Evolutionary conservation across 805 yeast genomes (phyloP).

Genomic region (Candida pseudoglaebosa): DNA sequence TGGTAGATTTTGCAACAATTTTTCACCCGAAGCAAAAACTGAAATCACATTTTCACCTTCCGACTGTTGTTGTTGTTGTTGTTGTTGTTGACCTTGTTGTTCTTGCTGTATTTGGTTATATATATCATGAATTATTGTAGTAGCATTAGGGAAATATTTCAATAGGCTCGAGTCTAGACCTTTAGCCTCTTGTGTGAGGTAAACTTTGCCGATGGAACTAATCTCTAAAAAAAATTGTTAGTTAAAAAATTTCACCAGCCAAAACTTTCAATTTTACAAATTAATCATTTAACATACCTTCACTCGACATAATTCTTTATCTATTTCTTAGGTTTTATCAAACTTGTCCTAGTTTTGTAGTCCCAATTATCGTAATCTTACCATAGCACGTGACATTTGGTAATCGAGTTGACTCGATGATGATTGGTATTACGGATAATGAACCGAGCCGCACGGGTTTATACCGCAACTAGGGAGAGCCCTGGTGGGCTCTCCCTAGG

Average conservation of each 20-base stretch:
- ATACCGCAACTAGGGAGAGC: no score
- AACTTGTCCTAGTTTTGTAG: neutral
- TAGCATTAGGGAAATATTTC: constrained; percentile 15
- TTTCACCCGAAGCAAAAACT: constrained; percentile 49
- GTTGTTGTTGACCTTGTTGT: no score
- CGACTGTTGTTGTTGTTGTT: no score
- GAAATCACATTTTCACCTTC: constrained; percentile 29
- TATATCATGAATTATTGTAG: constrained; percentile 47
- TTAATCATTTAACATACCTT: neutral
- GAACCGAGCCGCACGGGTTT: no score
- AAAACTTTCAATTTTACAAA: no score
- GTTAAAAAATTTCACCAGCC: no score
- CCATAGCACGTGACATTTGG: constrained; percentile 10
- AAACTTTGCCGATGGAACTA: constrained; percentile 18
- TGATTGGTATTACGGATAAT: constrained; percentile 1
- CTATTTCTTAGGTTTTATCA: neutral
- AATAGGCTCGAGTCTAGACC: constrained; percentile 34
- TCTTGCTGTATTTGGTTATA: constrained; percentile 29
- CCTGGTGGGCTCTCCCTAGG: no score
- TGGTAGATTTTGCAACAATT: constrained; percentile 60
- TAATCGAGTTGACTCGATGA: constrained; percentile 4
- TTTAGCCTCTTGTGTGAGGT: constrained; percentile 45
- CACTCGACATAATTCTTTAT: neutral
- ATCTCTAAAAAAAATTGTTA: neutral
- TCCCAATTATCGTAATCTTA: neutral